Evolutionary conservation across 257 asterid genomes (phyloP).

Genomic region (Eustoma russellianum): DNA sequence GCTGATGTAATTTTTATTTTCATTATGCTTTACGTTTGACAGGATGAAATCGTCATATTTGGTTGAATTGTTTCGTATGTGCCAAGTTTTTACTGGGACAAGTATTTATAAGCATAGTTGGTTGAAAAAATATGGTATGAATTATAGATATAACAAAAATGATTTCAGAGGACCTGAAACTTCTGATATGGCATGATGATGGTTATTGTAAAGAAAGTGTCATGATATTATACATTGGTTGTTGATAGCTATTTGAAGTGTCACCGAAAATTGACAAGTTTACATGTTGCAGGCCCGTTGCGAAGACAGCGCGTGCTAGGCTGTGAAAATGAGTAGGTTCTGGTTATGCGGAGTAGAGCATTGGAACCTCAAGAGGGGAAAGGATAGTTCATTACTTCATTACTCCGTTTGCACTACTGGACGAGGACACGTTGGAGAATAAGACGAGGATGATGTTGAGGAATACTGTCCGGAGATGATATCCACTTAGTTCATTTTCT

Average conservation of each 20-base stretch:
- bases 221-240: neutral
- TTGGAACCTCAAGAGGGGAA: too few species aligned
- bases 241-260: neutral
- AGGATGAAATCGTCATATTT: neutral
- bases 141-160: neutral
- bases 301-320: constrained; percentile 1
- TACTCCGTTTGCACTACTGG: too few species aligned
- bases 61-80: neutral
- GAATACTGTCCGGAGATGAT: too few species aligned
- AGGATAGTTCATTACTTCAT: too few species aligned
- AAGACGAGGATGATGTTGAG: too few species aligned
- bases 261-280: too few species aligned
- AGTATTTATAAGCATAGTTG: neutral
- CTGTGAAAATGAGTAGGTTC: too few species aligned
- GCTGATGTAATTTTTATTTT: constrained; percentile 27
- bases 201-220: too few species aligned
- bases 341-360: too few species aligned
- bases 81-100: too few species aligned
- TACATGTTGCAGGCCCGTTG: constrained; percentile 11
- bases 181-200: neutral
- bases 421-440: too few species aligned
- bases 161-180: neutral
- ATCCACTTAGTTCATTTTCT: too few species aligned
- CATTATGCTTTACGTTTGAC: neutral
- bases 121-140: neutral